These are phyloP conservation scores for Sphaerulina musiva DNA, from an alignment of 2,329 filamentous ascomycete species.

Conservation along the genomic window DNA sequence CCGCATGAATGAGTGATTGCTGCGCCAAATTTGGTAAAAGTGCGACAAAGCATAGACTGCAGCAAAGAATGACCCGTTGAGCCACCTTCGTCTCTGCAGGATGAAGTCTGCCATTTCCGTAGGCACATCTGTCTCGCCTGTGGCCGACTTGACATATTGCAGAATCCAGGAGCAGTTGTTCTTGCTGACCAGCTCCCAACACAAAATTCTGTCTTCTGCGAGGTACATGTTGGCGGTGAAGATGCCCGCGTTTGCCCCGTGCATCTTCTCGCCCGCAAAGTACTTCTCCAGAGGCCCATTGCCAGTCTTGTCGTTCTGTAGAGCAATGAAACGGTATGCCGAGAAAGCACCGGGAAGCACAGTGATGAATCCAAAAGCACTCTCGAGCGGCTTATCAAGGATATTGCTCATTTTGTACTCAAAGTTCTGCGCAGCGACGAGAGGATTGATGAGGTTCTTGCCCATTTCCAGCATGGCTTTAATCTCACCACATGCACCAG, in stretches of 20 bases:
- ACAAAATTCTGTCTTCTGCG: conserved; percentile 96
- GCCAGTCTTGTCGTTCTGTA: conserved; percentile 95
- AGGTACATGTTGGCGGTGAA: conserved; percentile 99
- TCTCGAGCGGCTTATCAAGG: conserved; percentile 93
- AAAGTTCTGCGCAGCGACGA: conserved; percentile 95
- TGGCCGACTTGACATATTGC: conserved; percentile 97
- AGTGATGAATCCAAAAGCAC: conserved; percentile 94
- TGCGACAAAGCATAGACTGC: conserved; percentile 91
- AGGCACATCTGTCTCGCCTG: conserved; percentile 93
- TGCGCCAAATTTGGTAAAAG: conserved; percentile 93
- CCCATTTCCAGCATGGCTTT: conserved; percentile 92
- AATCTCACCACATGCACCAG: conserved; percentile 95
- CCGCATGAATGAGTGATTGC: conserved; percentile 77
- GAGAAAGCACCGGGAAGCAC: conserved; percentile 96
- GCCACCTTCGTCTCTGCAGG: conserved; percentile 88
- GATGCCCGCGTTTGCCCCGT: conserved; percentile 84
- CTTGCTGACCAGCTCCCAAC: conserved; percentile 96
- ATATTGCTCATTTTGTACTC: conserved; percentile 99
- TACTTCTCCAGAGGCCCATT: conserved; percentile 93
- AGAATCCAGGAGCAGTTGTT: conserved; percentile 95
- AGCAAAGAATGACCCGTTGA: conserved; percentile 97
- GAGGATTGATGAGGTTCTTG: conserved; percentile 82
- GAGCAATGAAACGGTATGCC: conserved; percentile 88
- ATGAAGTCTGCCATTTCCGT: conserved; percentile 92
- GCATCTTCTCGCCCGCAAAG: conserved; percentile 93